Conservation (phyloP, 2,329 filamentous ascomycete genomes). For the Alternaria rosae region DNA sequence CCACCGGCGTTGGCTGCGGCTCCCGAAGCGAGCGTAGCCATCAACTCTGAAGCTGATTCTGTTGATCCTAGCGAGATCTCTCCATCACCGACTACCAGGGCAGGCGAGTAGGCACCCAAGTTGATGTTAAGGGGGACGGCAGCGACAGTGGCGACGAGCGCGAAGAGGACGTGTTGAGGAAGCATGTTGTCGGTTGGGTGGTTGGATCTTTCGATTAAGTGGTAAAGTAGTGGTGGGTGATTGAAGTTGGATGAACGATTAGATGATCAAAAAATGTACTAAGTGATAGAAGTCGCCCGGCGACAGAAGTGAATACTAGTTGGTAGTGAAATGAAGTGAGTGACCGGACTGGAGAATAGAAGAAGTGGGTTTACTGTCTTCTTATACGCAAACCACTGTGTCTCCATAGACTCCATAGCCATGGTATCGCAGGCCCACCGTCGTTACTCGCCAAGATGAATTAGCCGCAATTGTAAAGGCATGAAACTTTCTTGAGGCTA, state of each 20-base stretch:
- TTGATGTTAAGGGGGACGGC: constrained; percentile 62
- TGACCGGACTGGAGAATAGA: constrained; percentile 47
- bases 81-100: constrained; percentile 63
- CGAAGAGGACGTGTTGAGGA: constrained; percentile 48
- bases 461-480: constrained; percentile 40
- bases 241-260: constrained; percentile 8
- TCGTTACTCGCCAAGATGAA: constrained; percentile 39
- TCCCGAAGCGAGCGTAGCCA: constrained; percentile 56
- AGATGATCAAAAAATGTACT: constrained; percentile 23
- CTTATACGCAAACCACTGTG: constrained; percentile 37
- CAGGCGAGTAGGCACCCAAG: constrained; percentile 60
- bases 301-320: constrained; percentile 40
- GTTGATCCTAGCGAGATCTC: constrained; percentile 58
- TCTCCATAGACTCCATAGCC: constrained; percentile 11
- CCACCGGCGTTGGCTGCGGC: constrained; percentile 36
- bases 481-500: constrained; percentile 52
- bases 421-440: constrained; percentile 16
- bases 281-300: constrained; percentile 40
- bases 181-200: constrained; percentile 44
- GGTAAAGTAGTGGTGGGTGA: constrained; percentile 3
- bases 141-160: constrained; percentile 46
- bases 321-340: constrained; percentile 47
- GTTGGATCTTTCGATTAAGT: constrained; percentile 27
- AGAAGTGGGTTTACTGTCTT: constrained; percentile 31
- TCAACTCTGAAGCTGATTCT: constrained; percentile 52